Evolutionary conservation across 768 basidiomycete genomes (phyloP), one percentile per base, ranked within the genome.

Genomic region (Guyanaporus albipodus): DNA sequence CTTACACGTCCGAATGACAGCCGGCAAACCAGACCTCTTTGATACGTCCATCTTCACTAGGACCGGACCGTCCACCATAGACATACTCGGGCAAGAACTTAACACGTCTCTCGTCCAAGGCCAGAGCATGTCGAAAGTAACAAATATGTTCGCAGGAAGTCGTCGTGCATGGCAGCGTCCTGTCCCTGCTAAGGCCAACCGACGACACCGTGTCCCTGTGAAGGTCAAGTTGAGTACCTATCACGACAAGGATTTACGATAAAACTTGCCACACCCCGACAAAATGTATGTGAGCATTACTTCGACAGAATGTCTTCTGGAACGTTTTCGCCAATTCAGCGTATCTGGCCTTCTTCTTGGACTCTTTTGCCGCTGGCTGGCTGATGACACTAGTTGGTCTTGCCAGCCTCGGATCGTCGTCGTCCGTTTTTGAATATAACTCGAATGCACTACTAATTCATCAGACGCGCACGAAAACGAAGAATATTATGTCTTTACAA

Each of bases 191-290:
- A 3, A 74, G 10, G 6, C 75, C 72, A 34, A 76, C 63, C 0
- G 74, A 73, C 3, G 75, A 75, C 4, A 76, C 75, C 0, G 73
- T 74, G 26, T 76, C 75, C 74, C 74, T 76, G 39, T 4, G 4
- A 24, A 24, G 9, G 15, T 10, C 14, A 5, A 15, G 18, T 14
- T 38, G 8, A 44, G 27, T 15, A 34, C 12, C 10, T 22, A 6
- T 11, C 26, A 22, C 43, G 19, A 23, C 14, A 33, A 37, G 29
- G 4, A 23, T 11, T 1, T 18, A 19, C 15, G 24, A 9, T 39
- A 38, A 49, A 32, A 55, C 62, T 29, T 38, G 74, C 75, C 74
- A 76, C 18, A 63, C 69, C 5, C 74, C 74, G 6, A 75, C 58
- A 41, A 76, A 76, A 54, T 76, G 72, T 3, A 74, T 65, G 19